Evolutionary conservation across 371 early-diverging fungal species (phyloP).

Genomic region (Mortierella sp.): DNA sequence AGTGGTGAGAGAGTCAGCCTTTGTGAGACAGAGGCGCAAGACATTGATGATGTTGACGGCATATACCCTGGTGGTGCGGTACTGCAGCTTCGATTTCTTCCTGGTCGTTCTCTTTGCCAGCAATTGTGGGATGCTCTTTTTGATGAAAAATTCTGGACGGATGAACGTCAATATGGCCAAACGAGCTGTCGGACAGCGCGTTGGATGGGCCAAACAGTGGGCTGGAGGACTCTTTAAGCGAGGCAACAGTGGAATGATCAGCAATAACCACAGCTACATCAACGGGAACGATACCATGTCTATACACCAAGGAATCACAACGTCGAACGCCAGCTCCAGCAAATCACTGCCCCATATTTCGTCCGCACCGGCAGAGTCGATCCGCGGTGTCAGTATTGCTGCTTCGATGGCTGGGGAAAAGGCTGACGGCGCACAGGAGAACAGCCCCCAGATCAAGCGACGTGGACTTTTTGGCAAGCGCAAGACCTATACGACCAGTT

Average conservation of each 20-base stretch:
- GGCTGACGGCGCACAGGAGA: not conserved
- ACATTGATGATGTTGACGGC: slow-evolving; percentile 55
- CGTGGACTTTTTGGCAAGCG: slow-evolving; percentile 52
- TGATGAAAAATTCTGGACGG: slow-evolving; percentile 66
- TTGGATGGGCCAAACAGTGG: slow-evolving; percentile 68
- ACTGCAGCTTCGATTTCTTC: slow-evolving; percentile 65
- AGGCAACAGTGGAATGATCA: slow-evolving; percentile 16
- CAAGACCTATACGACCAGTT: slow-evolving; percentile 17
- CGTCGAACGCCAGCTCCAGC: not conserved
- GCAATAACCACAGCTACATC: slow-evolving; percentile 7
- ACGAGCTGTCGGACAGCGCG: slow-evolving; percentile 63
- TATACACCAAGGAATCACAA: not conserved
- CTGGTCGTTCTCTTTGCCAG: slow-evolving; percentile 59
- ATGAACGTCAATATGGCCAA: slow-evolving; percentile 68
- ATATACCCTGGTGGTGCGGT: slow-evolving; percentile 60
- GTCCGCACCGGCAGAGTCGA: not conserved
- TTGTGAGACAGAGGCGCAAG: slow-evolving; percentile 60
- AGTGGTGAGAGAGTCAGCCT: slow-evolving; percentile 61
- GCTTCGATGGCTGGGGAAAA: slow-evolving; percentile 7
- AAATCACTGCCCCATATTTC: slow-evolving; percentile 1
- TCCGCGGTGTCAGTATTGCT: not conserved
- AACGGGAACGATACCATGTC: not conserved
- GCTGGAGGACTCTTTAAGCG: slow-evolving; percentile 60
- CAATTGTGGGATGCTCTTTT: slow-evolving; percentile 62
- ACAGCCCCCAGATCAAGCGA: slow-evolving; percentile 39